phyloP scores from a whole-genome alignment of 768 basidiomycete genomes.

The Kwoniella sp. region DNA sequence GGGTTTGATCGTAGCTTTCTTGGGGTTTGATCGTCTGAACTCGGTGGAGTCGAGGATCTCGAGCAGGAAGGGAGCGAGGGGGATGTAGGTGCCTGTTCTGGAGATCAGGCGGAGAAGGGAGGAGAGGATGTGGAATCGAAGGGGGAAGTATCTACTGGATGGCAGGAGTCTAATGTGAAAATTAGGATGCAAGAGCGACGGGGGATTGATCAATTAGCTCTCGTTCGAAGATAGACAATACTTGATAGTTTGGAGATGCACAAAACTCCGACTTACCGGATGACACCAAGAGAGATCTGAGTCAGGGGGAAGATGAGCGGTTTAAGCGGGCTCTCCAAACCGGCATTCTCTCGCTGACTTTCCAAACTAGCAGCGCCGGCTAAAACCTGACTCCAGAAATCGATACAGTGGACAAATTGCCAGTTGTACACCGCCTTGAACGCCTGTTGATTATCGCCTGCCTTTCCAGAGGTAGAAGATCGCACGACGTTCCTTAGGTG shows the following conservation, averaged over 20 bases:
- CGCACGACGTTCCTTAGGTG: constrained; percentile 66
- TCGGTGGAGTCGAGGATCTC: constrained; percentile 81
- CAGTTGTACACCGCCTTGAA: constrained; percentile 97
- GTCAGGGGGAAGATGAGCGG: constrained; percentile 94
- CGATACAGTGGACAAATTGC: constrained; percentile 94
- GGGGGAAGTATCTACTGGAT: constrained; percentile 87
- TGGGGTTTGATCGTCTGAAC: constrained; percentile 66
- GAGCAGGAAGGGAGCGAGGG: constrained; percentile 81
- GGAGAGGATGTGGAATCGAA: constrained; percentile 88
- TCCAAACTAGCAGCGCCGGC: constrained; percentile 74
- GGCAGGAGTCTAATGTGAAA: constrained; percentile 72
- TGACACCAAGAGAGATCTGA: constrained; percentile 88
- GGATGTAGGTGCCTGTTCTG: constrained; percentile 82
- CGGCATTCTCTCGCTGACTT: constrained; percentile 60
- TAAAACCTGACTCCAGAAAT: constrained; percentile 93
- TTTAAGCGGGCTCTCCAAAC: constrained; percentile 74
- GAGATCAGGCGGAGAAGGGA: constrained; percentile 82
- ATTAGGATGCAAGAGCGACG: too few relatives aligned
- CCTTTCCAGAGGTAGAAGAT: constrained; percentile 32
- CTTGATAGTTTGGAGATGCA: background rate
- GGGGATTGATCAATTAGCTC: background rate
- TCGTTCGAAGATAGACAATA: constrained; percentile 14
- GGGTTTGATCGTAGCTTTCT: constrained; percentile 81
- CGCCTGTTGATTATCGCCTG: constrained; percentile 66
- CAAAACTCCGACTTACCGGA: constrained; percentile 66